Evolutionary conservation across 306 rosid species (phyloP).

Genomic region (Aeschynomene evenia): DNA sequence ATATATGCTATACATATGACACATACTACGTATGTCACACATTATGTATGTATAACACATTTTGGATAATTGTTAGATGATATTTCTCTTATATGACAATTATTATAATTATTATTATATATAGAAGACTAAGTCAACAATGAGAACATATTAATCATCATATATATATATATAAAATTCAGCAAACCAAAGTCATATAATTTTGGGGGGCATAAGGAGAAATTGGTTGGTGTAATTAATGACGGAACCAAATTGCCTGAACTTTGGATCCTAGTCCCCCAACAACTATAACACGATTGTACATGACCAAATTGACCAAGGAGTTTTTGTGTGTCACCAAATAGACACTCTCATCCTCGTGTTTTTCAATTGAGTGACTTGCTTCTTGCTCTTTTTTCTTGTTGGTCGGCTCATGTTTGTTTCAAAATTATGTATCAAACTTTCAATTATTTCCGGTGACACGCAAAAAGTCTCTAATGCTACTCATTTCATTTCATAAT

Average conservation of each 20-base stretch:
- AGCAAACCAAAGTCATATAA: background rate
- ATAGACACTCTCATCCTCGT: background rate
- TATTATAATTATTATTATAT: too few species aligned
- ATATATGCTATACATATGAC: too few species aligned
- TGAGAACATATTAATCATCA: background rate
- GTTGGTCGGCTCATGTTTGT: background rate
- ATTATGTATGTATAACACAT: too few species aligned
- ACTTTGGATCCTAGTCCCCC: conserved; percentile 24
- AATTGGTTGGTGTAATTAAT: conserved; percentile 1
- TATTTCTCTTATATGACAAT: too few species aligned
- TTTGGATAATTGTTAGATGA: too few species aligned
- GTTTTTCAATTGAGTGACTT: background rate
- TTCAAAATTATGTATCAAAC: background rate
- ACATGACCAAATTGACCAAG: conserved; percentile 6
- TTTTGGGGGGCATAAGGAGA: conserved; percentile 7
- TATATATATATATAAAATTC: too few species aligned
- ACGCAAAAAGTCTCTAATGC: background rate
- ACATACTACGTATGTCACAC: too few species aligned
- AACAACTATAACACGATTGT: conserved; percentile 23
- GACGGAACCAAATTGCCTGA: conserved; percentile 21
- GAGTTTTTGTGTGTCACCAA: background rate
- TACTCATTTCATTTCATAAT: too few species aligned
- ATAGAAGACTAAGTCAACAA: conserved; percentile 24
- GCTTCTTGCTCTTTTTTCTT: background rate
- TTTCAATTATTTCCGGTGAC: background rate